A percentile compares a stretch with the other conserved stretches of the same genome.
Conservation (phyloP, 208 protist genomes). For the Vickermania spadyakhi region DNA sequence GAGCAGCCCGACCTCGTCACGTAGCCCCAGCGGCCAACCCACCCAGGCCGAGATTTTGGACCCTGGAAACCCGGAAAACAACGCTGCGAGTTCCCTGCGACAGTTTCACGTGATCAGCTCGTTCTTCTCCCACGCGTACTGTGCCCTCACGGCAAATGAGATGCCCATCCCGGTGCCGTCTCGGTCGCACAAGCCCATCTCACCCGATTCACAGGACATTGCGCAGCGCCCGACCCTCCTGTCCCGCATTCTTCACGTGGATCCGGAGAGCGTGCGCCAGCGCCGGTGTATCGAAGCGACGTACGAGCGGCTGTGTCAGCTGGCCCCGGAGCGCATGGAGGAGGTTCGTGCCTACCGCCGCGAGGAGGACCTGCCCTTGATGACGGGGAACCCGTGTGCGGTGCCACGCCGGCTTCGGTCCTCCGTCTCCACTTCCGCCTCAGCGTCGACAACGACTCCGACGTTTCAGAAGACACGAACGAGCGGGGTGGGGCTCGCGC, state of each 20-base stretch:
- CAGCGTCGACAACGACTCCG: too few relatives aligned
- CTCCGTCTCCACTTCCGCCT: too few relatives aligned
- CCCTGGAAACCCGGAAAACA: constrained; percentile 61
- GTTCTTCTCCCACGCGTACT: constrained; percentile 63
- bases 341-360: constrained; percentile 19
- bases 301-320: constrained; percentile 22
- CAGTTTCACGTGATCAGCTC: constrained; percentile 55
- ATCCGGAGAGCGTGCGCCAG: constrained; percentile 37
- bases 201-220: constrained; percentile 41
- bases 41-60: constrained; percentile 63
- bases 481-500: too few relatives aligned
- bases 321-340: constrained; percentile 24
- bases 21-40: constrained; percentile 9
- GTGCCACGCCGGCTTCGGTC: too few relatives aligned
- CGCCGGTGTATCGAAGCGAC: constrained; percentile 36
- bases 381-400: constrained; percentile 12
- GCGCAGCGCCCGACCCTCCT: constrained; percentile 63
- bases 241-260: constrained; percentile 73
- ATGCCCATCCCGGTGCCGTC: background rate
- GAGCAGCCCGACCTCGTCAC: constrained; percentile 8
- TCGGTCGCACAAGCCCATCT: background rate
- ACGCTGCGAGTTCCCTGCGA: constrained; percentile 76
- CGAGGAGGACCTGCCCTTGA: constrained; percentile 35
- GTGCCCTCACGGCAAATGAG: constrained; percentile 45
- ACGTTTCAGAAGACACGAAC: too few relatives aligned